Evolutionary conservation across 2,329 filamentous ascomycete species (phyloP).

Genomic region (Aspergillus sp.): DNA sequence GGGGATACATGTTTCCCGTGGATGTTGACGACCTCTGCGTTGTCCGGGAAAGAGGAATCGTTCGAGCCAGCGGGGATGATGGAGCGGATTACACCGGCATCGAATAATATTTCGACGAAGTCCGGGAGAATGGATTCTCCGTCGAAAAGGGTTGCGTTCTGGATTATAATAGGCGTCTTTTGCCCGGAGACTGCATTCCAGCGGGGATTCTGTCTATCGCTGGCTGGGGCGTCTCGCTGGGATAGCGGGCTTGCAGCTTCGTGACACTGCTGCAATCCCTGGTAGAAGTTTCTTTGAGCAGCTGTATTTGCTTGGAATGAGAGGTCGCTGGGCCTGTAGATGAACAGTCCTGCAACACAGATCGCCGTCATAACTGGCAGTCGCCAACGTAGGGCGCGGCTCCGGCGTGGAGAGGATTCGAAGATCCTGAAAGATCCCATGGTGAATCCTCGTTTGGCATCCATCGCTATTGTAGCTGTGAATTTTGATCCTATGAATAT

Average conservation of each 20-base stretch:
- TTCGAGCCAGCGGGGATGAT: background rate
- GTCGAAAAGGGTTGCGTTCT: background rate
- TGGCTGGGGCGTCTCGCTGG: background rate
- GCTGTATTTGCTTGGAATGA: background rate
- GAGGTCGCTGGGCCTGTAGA: background rate
- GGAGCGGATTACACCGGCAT: background rate
- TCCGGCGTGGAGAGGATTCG: background rate
- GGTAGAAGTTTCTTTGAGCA: background rate
- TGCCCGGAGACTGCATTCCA: background rate
- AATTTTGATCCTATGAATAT: too few species aligned
- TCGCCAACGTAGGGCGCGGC: background rate
- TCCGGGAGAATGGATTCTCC: background rate
- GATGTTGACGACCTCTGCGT: conserved; percentile 1
- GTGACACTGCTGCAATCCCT: background rate
- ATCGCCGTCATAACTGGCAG: background rate
- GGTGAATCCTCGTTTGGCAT: background rate
- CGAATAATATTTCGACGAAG: background rate
- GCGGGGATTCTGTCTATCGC: background rate
- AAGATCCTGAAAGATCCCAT: background rate
- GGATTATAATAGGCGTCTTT: background rate
- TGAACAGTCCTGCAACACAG: background rate
- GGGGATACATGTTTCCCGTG: conserved; percentile 50
- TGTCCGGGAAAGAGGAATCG: background rate
- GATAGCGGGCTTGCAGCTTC: background rate
- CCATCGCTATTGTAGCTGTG: background rate